A percentile compares a stretch with the other conserved stretches of the same genome.
phyloP scores from a whole-genome alignment of 164 flowering plant genomes.

The Annona squamosa region DNA sequence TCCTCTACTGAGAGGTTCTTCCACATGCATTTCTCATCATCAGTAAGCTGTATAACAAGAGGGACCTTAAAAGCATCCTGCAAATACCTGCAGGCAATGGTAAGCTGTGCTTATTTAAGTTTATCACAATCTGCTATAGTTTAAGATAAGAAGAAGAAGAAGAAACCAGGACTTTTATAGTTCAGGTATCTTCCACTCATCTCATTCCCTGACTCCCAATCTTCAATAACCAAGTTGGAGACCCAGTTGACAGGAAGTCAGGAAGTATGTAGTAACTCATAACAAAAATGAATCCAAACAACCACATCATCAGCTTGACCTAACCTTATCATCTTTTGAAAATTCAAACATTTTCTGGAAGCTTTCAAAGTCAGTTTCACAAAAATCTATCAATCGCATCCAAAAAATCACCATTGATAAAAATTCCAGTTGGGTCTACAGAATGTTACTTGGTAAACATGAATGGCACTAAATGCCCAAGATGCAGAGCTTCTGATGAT shows the following conservation, averaged over 20 bases:
- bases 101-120: background rate
- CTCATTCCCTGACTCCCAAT: too few species aligned
- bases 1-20: conserved; percentile 88
- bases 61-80: conserved; percentile 98
- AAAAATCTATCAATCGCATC: background rate
- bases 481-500: conserved; percentile 87
- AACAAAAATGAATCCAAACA: too few species aligned
- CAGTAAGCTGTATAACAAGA: conserved; percentile 90
- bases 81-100: conserved; percentile 55
- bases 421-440: background rate
- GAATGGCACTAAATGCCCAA: conserved; percentile 89
- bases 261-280: too few species aligned
- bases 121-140: background rate
- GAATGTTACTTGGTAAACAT: conserved; percentile 82
- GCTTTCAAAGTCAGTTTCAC: too few species aligned
- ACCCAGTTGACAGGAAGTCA: too few species aligned
- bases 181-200: background rate
- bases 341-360: too few species aligned
- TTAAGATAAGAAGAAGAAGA: background rate
- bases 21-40: conserved; percentile 98
- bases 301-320: too few species aligned
- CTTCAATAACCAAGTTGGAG: too few species aligned
- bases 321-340: too few species aligned
- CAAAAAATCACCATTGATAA: too few species aligned
- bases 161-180: background rate